Evolutionary conservation across 2,329 filamentous ascomycete species (phyloP).

Genomic region (Peltaster fructicola): DNA sequence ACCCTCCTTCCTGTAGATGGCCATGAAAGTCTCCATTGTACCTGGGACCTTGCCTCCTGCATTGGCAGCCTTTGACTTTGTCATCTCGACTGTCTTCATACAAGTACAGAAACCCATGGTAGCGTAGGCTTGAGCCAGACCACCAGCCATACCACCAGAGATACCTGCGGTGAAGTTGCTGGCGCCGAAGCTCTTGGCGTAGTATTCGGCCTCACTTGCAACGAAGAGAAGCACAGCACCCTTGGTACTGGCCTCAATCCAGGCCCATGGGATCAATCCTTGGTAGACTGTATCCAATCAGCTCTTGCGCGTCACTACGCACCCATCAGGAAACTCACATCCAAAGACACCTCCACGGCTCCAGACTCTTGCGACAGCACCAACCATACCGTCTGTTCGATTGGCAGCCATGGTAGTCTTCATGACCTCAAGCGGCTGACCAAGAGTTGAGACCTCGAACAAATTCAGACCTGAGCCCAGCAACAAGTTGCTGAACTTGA

Average conservation of each 20-base stretch:
- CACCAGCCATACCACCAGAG: conserved; percentile 75
- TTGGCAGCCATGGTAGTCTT: conserved; percentile 99
- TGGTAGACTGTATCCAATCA: conserved; percentile 67
- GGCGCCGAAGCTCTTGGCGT: conserved; percentile 62
- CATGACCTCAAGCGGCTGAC: conserved; percentile 84
- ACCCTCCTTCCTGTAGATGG: conserved; percentile 88
- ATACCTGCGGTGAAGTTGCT: conserved; percentile 80
- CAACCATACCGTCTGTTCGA: conserved; percentile 68
- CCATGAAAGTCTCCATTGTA: conserved; percentile 90
- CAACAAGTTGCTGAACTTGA: conserved; percentile 99
- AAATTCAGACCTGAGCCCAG: conserved; percentile 86
- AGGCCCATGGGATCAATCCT: conserved; percentile 98
- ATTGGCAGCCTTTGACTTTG: conserved; percentile 86
- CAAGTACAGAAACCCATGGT: conserved; percentile 99
- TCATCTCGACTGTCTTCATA: conserved; percentile 99
- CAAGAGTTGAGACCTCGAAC: conserved; percentile 67
- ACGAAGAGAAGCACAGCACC: conserved; percentile 98
- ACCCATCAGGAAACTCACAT: conserved; percentile 50
- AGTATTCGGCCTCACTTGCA: conserved; percentile 93
- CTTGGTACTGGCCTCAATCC: conserved; percentile 99
- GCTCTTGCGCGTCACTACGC: conserved; percentile 3
- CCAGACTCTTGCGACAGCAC: conserved; percentile 78
- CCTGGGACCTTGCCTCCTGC: conserved; percentile 68
- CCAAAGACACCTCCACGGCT: conserved; percentile 79
- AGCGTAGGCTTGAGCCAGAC: conserved; percentile 93